Base-by-base conservation (phyloP, 352 stramenopile species). In the Phytophthora quininea region DNA sequence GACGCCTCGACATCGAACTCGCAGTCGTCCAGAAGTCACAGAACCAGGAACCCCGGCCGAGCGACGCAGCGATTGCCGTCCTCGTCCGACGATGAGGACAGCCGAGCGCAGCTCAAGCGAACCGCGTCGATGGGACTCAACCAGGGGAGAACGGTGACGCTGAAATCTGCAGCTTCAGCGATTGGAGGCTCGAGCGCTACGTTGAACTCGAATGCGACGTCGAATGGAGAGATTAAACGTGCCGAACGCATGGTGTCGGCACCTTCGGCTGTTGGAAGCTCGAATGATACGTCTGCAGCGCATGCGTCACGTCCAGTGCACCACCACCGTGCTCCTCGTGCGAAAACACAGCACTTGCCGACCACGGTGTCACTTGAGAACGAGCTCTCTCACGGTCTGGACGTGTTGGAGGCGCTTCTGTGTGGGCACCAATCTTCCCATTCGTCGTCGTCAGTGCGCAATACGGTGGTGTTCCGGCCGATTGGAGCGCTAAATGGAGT, bases 321-420 rank as follows among this genome's bases (percentile, higher is more conserved):
- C 10, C 43, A 63, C 14, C 68, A 58, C 38, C 72, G 51, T 46
- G 64, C 32, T 68, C 71, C 40, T 53, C 62, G 55, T 61, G 63
- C 60, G 14, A 92, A 90, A 66, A 79, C 73, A 19, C 71, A 90
- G 52, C 86, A 86, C 43, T 60, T 91, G 9, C 65, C 82, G 1
- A 94, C 86, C 33, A 94, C 76, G 3, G 82, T 94, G 52, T 66
- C 74, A 40, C 74, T 94, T n/a, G 86, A 94, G 51, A 94, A 94
- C 58, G 77, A 92, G 30, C 71, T 94, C 2, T 81, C 81, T 31
- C 77, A 81, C 37, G 82, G 82, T 5, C 61, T 92, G 4, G 82
- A 94, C 35, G 67, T 89, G 35, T 73, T 94, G 11, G 83, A 91
- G 45, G 74, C 71, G 40, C 76, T 92, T 10, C 62, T 94, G 2